phyloP scores from a whole-genome alignment of 1,284 basidiomycete genomes.

The Ustilago nuda region DNA sequence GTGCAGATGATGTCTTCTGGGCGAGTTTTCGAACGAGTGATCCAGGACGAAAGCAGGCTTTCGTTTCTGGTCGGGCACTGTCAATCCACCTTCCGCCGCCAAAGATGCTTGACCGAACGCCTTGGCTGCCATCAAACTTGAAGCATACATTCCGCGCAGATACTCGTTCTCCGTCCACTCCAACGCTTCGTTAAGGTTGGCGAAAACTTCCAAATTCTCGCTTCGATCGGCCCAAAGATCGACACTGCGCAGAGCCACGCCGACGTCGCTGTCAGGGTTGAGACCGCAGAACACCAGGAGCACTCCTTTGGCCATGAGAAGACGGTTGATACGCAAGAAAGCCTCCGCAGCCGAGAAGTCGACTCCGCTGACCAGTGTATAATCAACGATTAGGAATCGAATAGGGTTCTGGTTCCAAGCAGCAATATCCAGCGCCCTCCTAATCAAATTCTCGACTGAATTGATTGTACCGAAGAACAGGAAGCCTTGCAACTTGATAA shows the following conservation, averaged over 20 bases:
- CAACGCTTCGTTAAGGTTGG: constrained; percentile 86
- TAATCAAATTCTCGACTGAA: constrained; percentile 82
- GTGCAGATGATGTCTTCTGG: constrained; percentile 79
- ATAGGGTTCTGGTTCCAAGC: constrained; percentile 84
- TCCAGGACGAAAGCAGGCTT: constrained; percentile 70
- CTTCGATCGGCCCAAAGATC: constrained; percentile 76
- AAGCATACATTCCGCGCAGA: constrained; percentile 70
- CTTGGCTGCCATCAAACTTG: constrained; percentile 64
- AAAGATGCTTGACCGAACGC: constrained; percentile 67
- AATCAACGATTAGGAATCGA: constrained; percentile 75
- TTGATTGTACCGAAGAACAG: constrained; percentile 97
- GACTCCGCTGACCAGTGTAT: constrained; percentile 85
- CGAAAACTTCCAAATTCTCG: constrained; percentile 77
- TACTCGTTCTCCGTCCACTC: constrained; percentile 77
- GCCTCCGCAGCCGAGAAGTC: constrained; percentile 96
- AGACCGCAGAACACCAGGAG: constrained; percentile 89
- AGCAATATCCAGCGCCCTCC: constrained; percentile 79
- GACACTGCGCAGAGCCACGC: constrained; percentile 71
- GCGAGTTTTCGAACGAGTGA: constrained; percentile 79
- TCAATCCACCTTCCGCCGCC: constrained; percentile 71
- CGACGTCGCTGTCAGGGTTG: constrained; percentile 67
- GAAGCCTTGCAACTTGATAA: constrained; percentile 88
- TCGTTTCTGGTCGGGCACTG: constrained; percentile 64
- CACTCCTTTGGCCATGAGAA: constrained; percentile 81
- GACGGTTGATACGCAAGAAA: constrained; percentile 87